Base-by-base conservation (phyloP, 2,329 filamentous ascomycete species). In the Mariannaea sp. region DNA sequence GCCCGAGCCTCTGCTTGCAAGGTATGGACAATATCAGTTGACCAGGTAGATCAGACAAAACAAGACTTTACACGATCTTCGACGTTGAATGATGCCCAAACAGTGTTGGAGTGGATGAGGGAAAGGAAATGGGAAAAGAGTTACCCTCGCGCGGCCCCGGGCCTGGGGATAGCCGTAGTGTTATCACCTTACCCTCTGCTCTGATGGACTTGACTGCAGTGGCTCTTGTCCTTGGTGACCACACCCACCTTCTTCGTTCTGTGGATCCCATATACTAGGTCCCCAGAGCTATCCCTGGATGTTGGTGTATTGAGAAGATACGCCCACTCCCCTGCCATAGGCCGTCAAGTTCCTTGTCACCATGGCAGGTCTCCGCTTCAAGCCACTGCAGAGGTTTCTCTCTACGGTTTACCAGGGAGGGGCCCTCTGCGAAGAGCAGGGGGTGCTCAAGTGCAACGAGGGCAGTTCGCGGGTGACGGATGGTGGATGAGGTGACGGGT, bases 91-190 rank as follows among this genome's bases (percentile, higher is more conserved):
- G n/a, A n/a, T 38, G 42, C 43, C 19, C 36, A 36, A 56, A 47
- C 49, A 38, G 26, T 58, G 52, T 49, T 49, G 46, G 58, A n/a
- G 24, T 19, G 32, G 43, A 54, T 47, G 58, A 61, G 55, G 44
- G 53, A 49, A 56, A 39, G 47, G 40, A 62, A 46, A 53, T 60
- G 43, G 24, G 43, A 54, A 57, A 64, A 47, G 50, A 58, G 49
- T 47, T 45, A 49, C 36, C 42, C 45, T 53, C 47, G 50, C 57
- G 49, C 49, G 41, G 56, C 44, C 49, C 59, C 41, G 59, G 61
- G 60, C 56, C 57, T 66, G 64, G 64, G 64, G 64, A 66, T 59
- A 53, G 58, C 55, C 49, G 64, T 61, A 56, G 64, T 65, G 60
- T 66, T 66, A 66, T 66, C 61, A 66, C 64, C 60, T 66, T 61